Percentiles rank a stretch among this genome's conserved stretches.
phyloP scores from a whole-genome alignment of 768 basidiomycete genomes.

The Clathrus columnatus region DNA sequence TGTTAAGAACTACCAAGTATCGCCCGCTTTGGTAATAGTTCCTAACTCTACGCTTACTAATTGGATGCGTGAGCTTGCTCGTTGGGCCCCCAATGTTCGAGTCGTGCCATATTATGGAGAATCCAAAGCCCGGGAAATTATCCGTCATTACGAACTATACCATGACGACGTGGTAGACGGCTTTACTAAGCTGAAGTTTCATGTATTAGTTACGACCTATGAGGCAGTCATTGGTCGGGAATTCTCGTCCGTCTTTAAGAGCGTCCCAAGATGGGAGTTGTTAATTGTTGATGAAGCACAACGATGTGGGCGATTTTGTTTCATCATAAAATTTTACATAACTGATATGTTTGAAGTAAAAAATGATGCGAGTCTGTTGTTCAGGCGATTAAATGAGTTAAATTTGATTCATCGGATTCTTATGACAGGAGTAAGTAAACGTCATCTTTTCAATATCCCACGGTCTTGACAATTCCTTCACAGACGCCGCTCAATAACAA shows the following conservation, averaged over 20 bases:
- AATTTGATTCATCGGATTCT: conserved; percentile 73
- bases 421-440: conserved; percentile 67
- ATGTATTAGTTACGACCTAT: conserved; percentile 90
- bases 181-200: conserved; percentile 56
- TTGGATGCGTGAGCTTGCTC: conserved; percentile 91
- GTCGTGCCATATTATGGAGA: conserved; percentile 88
- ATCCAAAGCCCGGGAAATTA: conserved; percentile 65
- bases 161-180: conserved; percentile 35
- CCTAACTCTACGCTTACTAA: conserved; percentile 95
- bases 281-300: conserved; percentile 92
- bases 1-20: conserved; percentile 45
- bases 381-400: conserved; percentile 74
- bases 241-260: conserved; percentile 67
- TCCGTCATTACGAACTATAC: conserved; percentile 74
- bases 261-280: conserved; percentile 86
- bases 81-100: conserved; percentile 60
- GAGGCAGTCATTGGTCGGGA: conserved; percentile 75
- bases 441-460: not conserved
- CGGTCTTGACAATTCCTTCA: not conserved
- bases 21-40: conserved; percentile 83
- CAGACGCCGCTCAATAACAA: conserved; percentile 96
- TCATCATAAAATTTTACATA: conserved; percentile 1
- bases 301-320: conserved; percentile 48
- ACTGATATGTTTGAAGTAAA: conserved; percentile 49
- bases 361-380: conserved; percentile 69